These are phyloP conservation scores for Cordyceps javanica DNA, from an alignment of 2,329 filamentous ascomycete species.

Conservation along the genomic window DNA sequence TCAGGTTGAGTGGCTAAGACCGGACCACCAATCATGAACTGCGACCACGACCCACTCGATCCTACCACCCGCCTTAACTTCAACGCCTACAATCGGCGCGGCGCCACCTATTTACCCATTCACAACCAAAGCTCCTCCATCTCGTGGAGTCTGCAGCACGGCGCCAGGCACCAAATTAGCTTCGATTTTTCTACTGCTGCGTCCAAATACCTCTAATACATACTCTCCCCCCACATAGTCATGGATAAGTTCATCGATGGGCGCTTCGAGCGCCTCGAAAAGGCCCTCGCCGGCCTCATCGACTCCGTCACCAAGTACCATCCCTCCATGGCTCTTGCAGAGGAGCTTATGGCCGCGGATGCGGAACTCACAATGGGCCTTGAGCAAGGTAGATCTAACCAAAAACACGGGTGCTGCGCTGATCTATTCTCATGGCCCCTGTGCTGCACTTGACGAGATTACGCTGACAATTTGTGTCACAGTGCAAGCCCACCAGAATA, in stretches of 20 bases:
- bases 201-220: background rate
- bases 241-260: conserved; percentile 60
- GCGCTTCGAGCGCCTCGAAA: conserved; percentile 61
- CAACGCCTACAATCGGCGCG: background rate
- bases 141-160: background rate
- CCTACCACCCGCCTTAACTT: background rate
- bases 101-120: background rate
- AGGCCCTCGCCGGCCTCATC: conserved; percentile 61
- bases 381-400: conserved; percentile 46
- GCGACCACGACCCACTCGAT: background rate
- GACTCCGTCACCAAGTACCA: conserved; percentile 80
- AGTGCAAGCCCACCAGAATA: conserved; percentile 72
- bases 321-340: conserved; percentile 60
- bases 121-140: background rate
- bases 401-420: no score
- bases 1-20: conserved; percentile 8
- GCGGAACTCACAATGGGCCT: conserved; percentile 60
- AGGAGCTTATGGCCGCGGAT: conserved; percentile 66
- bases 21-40: background rate
- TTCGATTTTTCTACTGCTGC: background rate
- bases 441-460: no score
- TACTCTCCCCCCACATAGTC: background rate
- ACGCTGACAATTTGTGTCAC: background rate
- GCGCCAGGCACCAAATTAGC: background rate
- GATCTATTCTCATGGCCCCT: background rate